A percentile compares a stretch with the other conserved stretches of the same genome.
Evolutionary conservation across 2,329 filamentous ascomycete species (phyloP).

Genomic region (Davidsoniella australis): DNA sequence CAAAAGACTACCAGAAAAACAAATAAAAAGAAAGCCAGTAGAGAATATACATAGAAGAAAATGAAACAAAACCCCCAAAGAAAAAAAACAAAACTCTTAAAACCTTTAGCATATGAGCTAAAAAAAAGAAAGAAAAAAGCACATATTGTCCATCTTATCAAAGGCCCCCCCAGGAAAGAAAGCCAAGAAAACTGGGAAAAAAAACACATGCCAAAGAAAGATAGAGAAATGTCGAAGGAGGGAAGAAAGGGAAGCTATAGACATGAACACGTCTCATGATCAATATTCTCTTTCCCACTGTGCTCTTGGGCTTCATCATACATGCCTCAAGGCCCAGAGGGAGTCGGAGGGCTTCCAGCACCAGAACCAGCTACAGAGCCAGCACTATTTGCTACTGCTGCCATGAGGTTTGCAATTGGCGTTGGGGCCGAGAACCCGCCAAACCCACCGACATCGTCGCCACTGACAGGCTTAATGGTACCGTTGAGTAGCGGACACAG

Average conservation of each 20-base stretch:
- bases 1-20: too few species aligned
- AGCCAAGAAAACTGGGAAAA: conserved; percentile 15
- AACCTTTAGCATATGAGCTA: neutral
- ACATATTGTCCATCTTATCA: too few species aligned
- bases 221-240: conserved; percentile 8
- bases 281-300: neutral
- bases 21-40: too few species aligned
- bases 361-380: neutral
- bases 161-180: conserved; percentile 7
- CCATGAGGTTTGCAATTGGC: neutral
- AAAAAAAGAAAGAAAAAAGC: neutral
- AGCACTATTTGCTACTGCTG: conserved; percentile 2
- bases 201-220: neutral
- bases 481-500: conserved; percentile 76
- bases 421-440: conserved; percentile 20
- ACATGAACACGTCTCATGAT: neutral
- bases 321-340: neutral
- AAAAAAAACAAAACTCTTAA: neutral
- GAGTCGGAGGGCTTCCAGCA: too few species aligned
- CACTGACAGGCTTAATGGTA: conserved; percentile 46
- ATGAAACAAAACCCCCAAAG: neutral
- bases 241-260: conserved; percentile 13
- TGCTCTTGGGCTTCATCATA: neutral
- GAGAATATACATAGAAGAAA: neutral
- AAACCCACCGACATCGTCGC: conserved; percentile 41